Evolutionary conservation across 129 eudicot genomes (phyloP).

Genomic region (Solidago caesia): DNA sequence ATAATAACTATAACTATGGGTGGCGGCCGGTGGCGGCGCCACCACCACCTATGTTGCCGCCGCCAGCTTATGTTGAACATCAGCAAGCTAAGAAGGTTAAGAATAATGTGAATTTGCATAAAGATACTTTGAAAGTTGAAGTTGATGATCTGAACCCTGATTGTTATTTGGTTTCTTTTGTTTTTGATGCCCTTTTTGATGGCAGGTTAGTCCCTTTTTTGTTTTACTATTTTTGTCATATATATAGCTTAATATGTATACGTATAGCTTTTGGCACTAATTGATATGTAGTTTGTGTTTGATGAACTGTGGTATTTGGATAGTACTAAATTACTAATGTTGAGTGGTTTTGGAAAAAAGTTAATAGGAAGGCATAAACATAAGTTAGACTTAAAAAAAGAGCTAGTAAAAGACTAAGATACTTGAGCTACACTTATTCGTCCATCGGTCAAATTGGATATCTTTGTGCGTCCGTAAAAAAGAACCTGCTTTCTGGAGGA

Average conservation of each 20-base stretch:
- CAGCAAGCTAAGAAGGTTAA: conserved; percentile 70
- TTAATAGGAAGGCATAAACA: background rate
- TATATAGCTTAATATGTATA: background rate
- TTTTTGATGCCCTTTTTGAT: conserved; percentile 74
- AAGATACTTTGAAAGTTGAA: conserved; percentile 66
- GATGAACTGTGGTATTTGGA: background rate
- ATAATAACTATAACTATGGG: conserved; percentile 26
- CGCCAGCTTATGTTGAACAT: conserved; percentile 58
- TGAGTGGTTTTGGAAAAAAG: background rate
- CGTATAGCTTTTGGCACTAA: background rate
- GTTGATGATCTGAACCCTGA: conserved; percentile 64
- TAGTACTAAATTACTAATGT: background rate
- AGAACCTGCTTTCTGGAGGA: too few relatives aligned
- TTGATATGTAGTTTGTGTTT: background rate
- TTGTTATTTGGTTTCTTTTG: conserved; percentile 71
- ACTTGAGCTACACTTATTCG: too few relatives aligned
- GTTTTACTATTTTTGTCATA: background rate
- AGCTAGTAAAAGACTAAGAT: too few relatives aligned
- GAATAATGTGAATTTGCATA: conserved; percentile 83
- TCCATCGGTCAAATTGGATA: too few relatives aligned
- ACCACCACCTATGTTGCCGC: conserved; percentile 33
- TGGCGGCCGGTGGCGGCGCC: conserved; percentile 36
- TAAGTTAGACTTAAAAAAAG: too few relatives aligned
- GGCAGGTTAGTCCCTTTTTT: conserved; percentile 43
- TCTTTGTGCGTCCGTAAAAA: too few relatives aligned